Evolutionary conservation across 1,284 basidiomycete species (phyloP).

Genomic region (Apiotrichum sp.): DNA sequence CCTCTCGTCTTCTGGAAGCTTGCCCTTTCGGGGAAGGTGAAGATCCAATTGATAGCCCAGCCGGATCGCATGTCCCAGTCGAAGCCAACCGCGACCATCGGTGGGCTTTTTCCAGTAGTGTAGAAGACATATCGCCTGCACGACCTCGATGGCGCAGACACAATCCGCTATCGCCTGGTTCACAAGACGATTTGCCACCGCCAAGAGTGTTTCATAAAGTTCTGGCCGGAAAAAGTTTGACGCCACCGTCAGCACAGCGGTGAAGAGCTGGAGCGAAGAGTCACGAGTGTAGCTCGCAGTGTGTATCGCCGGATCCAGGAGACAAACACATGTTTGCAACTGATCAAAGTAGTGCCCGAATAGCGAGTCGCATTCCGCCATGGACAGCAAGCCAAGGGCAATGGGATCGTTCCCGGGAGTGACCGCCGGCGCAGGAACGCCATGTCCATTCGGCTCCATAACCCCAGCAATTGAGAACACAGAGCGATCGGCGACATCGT

Average conservation of each 20-base stretch:
- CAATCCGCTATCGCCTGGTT: slow-evolving; percentile 13
- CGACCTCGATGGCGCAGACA: slow-evolving; percentile 16
- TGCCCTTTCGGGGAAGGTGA: slow-evolving; percentile 16
- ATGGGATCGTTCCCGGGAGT: slow-evolving; percentile 13
- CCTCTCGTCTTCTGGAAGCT: slow-evolving; percentile 21
- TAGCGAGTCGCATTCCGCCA: slow-evolving; percentile 19
- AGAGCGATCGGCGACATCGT: slow-evolving; percentile 17
- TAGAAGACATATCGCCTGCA: slow-evolving; percentile 21
- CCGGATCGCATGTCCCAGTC: slow-evolving; percentile 29
- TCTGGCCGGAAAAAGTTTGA: slow-evolving; percentile 22
- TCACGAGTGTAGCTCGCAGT: slow-evolving; percentile 13
- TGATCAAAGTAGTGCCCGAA: slow-evolving; percentile 23
- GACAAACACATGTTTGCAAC: slow-evolving; percentile 22
- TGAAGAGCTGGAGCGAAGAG: slow-evolving; percentile 15
- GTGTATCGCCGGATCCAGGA: slow-evolving; percentile 20
- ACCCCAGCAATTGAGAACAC: slow-evolving; percentile 21
- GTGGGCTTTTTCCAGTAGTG: slow-evolving; percentile 23
- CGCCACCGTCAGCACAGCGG: slow-evolving; percentile 17
- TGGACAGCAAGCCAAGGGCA: slow-evolving; percentile 13
- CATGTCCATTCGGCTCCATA: slow-evolving; percentile 12
- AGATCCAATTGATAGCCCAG: slow-evolving; percentile 28
- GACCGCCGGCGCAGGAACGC: background rate
- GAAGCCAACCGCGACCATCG: slow-evolving; percentile 17
- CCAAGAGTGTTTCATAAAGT: slow-evolving; percentile 15
- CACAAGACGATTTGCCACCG: slow-evolving; percentile 12